phyloP scores from a whole-genome alignment of 768 basidiomycete genomes.

The Boletus rubroflammeus region DNA sequence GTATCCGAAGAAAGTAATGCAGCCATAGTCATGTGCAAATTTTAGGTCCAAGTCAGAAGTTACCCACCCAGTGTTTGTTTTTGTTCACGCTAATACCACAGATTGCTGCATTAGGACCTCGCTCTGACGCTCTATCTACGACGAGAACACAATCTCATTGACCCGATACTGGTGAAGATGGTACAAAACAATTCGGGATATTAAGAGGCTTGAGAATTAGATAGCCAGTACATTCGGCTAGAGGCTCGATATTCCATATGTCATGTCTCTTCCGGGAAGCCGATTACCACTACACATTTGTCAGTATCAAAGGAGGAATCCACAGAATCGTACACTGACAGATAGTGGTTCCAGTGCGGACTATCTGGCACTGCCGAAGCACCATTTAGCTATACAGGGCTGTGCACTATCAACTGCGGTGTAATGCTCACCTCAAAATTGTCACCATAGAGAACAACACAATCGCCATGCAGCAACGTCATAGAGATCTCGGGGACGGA shows the following conservation, averaged over 20 bases:
- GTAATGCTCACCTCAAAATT: slow-evolving; percentile 39
- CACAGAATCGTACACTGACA: slow-evolving; percentile 20
- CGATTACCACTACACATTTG: slow-evolving; percentile 26
- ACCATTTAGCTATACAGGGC: slow-evolving; percentile 1
- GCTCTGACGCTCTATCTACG: slow-evolving; percentile 31
- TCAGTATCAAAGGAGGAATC: slow-evolving; percentile 4
- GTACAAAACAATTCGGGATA: slow-evolving; percentile 1
- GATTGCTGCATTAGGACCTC: slow-evolving; percentile 32
- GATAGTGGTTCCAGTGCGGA: slow-evolving; percentile 30
- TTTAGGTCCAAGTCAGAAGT: slow-evolving; percentile 21
- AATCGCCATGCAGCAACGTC: slow-evolving; percentile 40
- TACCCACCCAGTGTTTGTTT: slow-evolving; percentile 14
- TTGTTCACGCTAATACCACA: slow-evolving; percentile 10
- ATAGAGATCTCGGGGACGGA: slow-evolving; percentile 22
- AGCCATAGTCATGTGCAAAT: slow-evolving; percentile 31
- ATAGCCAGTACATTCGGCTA: slow-evolving; percentile 1
- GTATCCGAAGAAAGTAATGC: slow-evolving; percentile 22
- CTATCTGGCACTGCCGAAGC: slow-evolving; percentile 23
- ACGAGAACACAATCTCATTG: slow-evolving; percentile 2
- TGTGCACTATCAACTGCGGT: not conserved
- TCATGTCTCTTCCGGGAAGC: slow-evolving; percentile 18
- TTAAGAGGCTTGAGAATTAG: not conserved
- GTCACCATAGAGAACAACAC: slow-evolving; percentile 35
- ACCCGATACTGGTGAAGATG: not conserved
- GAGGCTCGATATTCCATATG: not conserved